These are phyloP conservation scores for Parathielavia hyrcaniae DNA, from an alignment of 495 filamentous ascomycete species.

Conservation along the genomic window DNA sequence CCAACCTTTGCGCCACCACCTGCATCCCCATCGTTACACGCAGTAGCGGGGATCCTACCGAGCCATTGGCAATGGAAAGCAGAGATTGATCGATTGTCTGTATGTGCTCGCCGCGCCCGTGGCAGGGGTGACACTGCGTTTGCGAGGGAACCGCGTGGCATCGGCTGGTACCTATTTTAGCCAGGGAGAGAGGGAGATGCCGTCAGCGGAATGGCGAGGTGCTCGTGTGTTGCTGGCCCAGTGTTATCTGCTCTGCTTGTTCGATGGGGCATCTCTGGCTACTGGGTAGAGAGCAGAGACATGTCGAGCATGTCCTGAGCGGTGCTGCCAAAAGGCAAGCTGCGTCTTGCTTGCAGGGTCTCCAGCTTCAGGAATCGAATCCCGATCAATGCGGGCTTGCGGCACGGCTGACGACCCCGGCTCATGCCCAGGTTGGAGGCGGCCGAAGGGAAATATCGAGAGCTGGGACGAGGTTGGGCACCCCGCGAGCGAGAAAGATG, in stretches of 20 bases:
- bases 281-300: too few species aligned
- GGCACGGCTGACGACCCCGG: constrained; percentile 12
- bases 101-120: background rate
- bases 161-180: background rate
- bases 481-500: background rate
- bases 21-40: constrained; percentile 14
- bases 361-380: background rate
- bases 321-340: background rate
- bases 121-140: constrained; percentile 4
- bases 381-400: constrained; percentile 4
- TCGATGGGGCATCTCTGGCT: too few species aligned
- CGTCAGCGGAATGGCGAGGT: background rate
- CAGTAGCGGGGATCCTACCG: constrained; percentile 17
- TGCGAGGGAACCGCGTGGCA: background rate
- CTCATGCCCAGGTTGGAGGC: background rate
- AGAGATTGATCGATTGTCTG: constrained; percentile 21
- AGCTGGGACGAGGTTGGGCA: too few species aligned
- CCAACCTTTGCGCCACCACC: constrained; percentile 19
- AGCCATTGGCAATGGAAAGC: constrained; percentile 21
- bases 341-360: background rate
- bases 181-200: background rate
- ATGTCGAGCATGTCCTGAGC: too few species aligned
- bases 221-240: too few species aligned
- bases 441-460: background rate
- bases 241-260: too few species aligned